Percentiles rank a stretch among this genome's conserved stretches.
Conservation (phyloP, 1,284 basidiomycete species). For the Leccinum solheimii region DNA sequence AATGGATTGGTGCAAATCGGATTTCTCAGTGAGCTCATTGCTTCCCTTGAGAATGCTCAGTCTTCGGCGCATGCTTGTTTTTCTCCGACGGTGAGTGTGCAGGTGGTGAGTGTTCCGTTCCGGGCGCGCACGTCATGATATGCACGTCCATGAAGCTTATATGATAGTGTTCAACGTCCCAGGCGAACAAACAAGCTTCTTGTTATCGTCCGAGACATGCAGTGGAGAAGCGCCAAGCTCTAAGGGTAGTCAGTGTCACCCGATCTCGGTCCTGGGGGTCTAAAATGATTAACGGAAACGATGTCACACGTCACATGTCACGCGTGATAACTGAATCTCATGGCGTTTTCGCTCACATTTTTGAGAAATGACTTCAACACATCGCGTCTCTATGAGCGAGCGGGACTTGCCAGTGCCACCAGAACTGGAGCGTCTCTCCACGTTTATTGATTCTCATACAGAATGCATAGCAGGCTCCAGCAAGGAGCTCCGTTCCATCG, state of each 20-base stretch:
- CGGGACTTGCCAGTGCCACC: conserved; percentile 32
- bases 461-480: conserved; percentile 60
- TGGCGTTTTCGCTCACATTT: not conserved
- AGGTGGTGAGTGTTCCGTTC: too few species aligned
- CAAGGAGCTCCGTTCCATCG: conserved; percentile 55
- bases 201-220: not conserved
- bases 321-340: not conserved
- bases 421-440: conserved; percentile 50
- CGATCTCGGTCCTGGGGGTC: not conserved
- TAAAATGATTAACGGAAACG: not conserved
- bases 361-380: not conserved
- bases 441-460: conserved; percentile 51
- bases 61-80: too few species aligned
- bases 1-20: too few species aligned
- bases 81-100: too few species aligned
- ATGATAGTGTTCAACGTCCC: not conserved
- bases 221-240: not conserved
- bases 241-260: too few species aligned
- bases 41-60: too few species aligned
- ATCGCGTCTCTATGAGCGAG: conserved; percentile 19
- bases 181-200: not conserved
- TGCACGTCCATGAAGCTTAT: too few species aligned
- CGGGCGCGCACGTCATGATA: too few species aligned
- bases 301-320: not conserved
- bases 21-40: too few species aligned